A percentile compares a stretch with the other conserved stretches of the same genome.
These are phyloP conservation scores for Edaphochlamys debaryana DNA, from an alignment of 139 green algal species.

Conservation along the genomic window DNA sequence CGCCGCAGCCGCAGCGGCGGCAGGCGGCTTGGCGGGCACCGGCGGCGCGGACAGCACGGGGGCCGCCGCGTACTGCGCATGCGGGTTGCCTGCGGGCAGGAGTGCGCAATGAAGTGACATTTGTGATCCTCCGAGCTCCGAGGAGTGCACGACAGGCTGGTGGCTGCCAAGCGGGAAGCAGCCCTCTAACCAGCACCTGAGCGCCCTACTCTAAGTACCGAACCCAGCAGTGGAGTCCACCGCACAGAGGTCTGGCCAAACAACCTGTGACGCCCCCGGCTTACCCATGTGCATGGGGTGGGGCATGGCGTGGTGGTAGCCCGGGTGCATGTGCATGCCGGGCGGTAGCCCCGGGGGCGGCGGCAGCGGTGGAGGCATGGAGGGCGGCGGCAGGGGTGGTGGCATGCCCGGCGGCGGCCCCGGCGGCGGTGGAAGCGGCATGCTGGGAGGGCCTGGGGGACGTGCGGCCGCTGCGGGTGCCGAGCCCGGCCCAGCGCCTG, in stretches of 20 bases:
- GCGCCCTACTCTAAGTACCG: too few species aligned
- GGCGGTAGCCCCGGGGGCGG: not conserved
- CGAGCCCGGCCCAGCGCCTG: not conserved
- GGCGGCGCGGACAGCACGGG: not conserved
- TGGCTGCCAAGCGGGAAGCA: too few species aligned
- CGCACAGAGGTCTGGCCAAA: too few species aligned
- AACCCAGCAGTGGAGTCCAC: too few species aligned
- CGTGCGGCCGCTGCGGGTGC: not conserved
- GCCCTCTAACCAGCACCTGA: too few species aligned
- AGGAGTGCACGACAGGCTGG: too few species aligned
- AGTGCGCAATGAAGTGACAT: too few species aligned
- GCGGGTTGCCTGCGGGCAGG: too few species aligned
- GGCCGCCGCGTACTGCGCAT: not conserved
- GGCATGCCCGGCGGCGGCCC: conserved; percentile 40
- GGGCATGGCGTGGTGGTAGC: not conserved
- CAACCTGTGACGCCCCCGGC: too few species aligned
- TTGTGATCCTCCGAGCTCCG: too few species aligned
- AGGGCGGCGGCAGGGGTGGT: conserved; percentile 4
- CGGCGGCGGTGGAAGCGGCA: conserved; percentile 39
- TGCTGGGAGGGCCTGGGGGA: not conserved
- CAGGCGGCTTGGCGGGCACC: not conserved
- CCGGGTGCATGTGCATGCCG: not conserved
- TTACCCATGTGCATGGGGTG: too few species aligned
- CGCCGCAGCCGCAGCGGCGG: not conserved
- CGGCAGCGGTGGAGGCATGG: not conserved